Conservation (phyloP, 1,284 basidiomycete genomes). For the Puccinia novopanici region DNA sequence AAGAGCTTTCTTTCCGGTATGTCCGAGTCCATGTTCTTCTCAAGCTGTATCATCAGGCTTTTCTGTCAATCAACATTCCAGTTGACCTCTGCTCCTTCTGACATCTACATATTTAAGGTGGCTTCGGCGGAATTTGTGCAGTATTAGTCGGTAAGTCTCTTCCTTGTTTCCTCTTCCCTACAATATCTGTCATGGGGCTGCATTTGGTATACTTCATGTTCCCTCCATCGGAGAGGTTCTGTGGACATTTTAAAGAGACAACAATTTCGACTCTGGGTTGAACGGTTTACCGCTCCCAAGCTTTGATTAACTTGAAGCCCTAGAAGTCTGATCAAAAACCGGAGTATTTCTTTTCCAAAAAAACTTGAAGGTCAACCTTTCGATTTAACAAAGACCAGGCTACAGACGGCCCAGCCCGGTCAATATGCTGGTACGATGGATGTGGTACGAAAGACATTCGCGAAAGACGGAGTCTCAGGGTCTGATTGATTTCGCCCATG, state of each 20-base stretch:
- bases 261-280: background rate
- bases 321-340: constrained; percentile 13
- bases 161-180: constrained; percentile 37
- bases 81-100: constrained; percentile 69
- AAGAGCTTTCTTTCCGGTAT: constrained; percentile 50
- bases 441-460: constrained; percentile 85
- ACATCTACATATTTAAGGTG: constrained; percentile 74
- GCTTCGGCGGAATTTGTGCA: constrained; percentile 81
- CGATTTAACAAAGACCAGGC: constrained; percentile 74
- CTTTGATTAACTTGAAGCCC: background rate
- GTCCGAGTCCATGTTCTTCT: background rate
- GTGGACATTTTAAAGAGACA: background rate
- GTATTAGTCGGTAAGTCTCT: constrained; percentile 77
- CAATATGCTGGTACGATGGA: constrained; percentile 90
- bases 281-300: background rate
- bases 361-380: constrained; percentile 80
- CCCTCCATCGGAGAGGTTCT: constrained; percentile 5
- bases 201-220: background rate
- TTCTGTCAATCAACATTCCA: background rate
- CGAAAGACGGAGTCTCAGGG: constrained; percentile 86
- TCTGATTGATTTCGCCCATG: constrained; percentile 60
- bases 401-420: constrained; percentile 90
- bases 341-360: background rate
- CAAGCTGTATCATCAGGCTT: background rate
- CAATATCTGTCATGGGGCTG: background rate